Conservation (phyloP, 495 filamentous ascomycete species). For the Entonaema liquescens region DNA sequence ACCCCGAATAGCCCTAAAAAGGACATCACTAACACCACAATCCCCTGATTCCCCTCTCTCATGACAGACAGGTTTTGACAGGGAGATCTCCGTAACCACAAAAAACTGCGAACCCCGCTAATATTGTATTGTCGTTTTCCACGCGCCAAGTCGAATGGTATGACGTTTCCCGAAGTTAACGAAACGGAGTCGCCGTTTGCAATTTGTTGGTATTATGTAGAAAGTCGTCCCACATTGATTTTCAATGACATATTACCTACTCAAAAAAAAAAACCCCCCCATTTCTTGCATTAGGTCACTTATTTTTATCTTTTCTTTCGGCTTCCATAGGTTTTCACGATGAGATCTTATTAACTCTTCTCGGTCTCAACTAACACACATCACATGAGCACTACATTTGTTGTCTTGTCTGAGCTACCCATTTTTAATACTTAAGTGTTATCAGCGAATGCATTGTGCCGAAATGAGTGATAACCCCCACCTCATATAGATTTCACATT, state of each 20-base stretch:
- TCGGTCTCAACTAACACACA: conserved; percentile 21
- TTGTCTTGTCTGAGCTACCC: conserved; percentile 1
- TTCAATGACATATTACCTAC: conserved; percentile 17
- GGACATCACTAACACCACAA: conserved; percentile 24
- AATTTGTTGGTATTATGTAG: conserved; percentile 10
- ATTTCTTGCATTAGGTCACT: background rate
- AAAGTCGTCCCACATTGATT: conserved; percentile 25
- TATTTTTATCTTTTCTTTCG: conserved; percentile 5
- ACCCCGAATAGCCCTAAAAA: background rate
- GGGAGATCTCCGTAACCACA: conserved; percentile 2
- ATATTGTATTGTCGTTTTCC: background rate
- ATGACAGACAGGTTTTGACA: conserved; percentile 16
- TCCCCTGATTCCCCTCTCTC: conserved; percentile 35
- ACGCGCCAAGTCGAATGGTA: conserved; percentile 28
- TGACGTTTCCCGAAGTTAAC: conserved; percentile 33
- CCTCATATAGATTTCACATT: background rate
- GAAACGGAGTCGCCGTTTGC: conserved; percentile 42
- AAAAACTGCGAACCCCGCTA: background rate
- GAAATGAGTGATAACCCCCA: conserved; percentile 16
- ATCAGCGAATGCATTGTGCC: conserved; percentile 10
- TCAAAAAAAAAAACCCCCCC: background rate
- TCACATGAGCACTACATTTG: conserved; percentile 24
- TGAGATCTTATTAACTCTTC: background rate
- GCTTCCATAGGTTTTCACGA: conserved; percentile 7
- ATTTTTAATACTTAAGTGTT: conserved; percentile 32